Percentiles rank a stretch among this genome's conserved stretches.
phyloP scores from a whole-genome alignment of 202 grass and related monocot species.

The Bolboschoenoplectus hybrid region DNA sequence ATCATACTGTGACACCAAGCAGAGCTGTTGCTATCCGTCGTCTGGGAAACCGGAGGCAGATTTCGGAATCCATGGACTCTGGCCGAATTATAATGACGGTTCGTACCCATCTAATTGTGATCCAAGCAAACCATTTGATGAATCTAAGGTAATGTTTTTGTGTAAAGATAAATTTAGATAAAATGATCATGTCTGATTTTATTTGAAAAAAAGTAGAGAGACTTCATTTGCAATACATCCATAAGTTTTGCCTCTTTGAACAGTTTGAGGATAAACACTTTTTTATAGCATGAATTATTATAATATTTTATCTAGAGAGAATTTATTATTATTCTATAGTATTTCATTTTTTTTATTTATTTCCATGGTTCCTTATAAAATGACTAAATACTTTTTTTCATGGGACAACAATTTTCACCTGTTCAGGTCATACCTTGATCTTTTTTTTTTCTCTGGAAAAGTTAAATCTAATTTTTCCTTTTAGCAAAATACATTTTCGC shows the following conservation, averaged over 20 bases:
- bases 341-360: too few species aligned
- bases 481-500: background rate
- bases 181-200: background rate
- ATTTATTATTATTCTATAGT: too few species aligned
- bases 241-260: background rate
- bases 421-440: background rate
- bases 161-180: background rate
- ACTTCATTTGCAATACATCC: background rate
- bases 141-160: constrained; percentile 55
- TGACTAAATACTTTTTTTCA: background rate
- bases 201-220: background rate
- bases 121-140: constrained; percentile 48
- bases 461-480: background rate
- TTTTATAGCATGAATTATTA: too few species aligned
- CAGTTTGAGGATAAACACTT: background rate
- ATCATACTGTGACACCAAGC: constrained; percentile 78
- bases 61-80: constrained; percentile 95
- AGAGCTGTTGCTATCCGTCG: constrained; percentile 84
- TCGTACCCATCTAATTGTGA: constrained; percentile 80
- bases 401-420: background rate
- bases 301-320: too few species aligned
- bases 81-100: constrained; percentile 89
- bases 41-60: constrained; percentile 81
- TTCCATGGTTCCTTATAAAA: background rate
- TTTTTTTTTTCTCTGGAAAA: background rate